phyloP scores from a whole-genome alignment of 2,329 filamentous ascomycete species.

The Penicillium sp. region DNA sequence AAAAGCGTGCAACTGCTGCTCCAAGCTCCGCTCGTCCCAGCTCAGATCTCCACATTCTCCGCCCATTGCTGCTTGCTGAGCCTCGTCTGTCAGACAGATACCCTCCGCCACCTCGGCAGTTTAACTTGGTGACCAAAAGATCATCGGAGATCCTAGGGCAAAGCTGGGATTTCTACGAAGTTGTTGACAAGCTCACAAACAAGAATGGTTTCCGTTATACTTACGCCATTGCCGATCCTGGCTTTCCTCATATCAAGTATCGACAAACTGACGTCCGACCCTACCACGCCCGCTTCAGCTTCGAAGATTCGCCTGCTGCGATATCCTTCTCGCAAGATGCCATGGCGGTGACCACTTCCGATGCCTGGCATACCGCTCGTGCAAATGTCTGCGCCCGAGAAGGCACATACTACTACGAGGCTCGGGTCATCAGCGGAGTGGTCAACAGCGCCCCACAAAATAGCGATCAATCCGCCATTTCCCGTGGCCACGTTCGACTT shows the following conservation, averaged over 20 bases:
- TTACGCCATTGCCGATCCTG: conserved; percentile 84
- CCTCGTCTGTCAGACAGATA: conserved; percentile 38
- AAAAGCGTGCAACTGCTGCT: conserved; percentile 33
- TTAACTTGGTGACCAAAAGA: conserved; percentile 39
- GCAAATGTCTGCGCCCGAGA: conserved; percentile 88
- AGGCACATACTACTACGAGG: conserved; percentile 91
- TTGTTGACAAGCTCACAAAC: conserved; percentile 57
- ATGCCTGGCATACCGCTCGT: conserved; percentile 86
- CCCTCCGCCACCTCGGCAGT: conserved; percentile 41
- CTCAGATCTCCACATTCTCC: conserved; percentile 39
- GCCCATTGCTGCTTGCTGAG: conserved; percentile 42
- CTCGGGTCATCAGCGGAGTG: conserved; percentile 74
- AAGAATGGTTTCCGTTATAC: conserved; percentile 79
- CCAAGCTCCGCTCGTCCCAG: conserved; percentile 37
- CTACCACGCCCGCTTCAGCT: conserved; percentile 79
- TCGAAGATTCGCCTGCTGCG: conserved; percentile 83
- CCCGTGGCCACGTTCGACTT: conserved; percentile 49
- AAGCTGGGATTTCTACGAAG: conserved; percentile 44
- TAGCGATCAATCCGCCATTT: conserved; percentile 28
- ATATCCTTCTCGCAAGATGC: conserved; percentile 78
- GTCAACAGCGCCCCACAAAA: conserved; percentile 27
- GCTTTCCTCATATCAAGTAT: conserved; percentile 86
- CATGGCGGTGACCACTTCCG: conserved; percentile 78
- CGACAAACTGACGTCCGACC: conserved; percentile 83
- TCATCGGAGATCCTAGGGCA: conserved; percentile 35